These are phyloP conservation scores for Alternaria longipes DNA, from an alignment of 2,329 filamentous ascomycete species.

Conservation along the genomic window DNA sequence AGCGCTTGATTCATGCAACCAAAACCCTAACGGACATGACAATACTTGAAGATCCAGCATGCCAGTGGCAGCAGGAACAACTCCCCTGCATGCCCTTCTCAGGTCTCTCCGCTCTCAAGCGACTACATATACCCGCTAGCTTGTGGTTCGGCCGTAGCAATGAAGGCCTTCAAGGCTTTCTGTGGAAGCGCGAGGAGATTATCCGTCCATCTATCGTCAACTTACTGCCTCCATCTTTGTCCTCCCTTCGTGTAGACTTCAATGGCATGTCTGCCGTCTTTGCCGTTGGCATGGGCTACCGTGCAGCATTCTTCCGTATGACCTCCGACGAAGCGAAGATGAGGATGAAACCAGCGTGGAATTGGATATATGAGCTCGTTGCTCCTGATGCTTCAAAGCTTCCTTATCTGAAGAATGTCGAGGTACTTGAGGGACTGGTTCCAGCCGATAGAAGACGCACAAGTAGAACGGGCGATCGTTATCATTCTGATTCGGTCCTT, in stretches of 20 bases:
- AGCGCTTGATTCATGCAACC: no score
- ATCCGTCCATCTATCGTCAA: not conserved
- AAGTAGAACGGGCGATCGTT: not conserved
- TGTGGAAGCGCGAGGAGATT: not conserved
- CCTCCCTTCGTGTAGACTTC: not conserved
- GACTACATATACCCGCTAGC: not conserved
- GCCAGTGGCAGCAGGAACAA: not conserved
- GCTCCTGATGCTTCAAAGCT: not conserved
- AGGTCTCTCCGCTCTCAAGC: not conserved
- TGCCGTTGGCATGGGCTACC: not conserved
- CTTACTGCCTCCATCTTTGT: not conserved
- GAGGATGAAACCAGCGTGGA: not conserved
- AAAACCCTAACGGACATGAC: no score
- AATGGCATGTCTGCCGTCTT: not conserved
- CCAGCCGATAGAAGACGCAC: not conserved
- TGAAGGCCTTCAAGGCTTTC: not conserved
- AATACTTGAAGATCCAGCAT: no score
- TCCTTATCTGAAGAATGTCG: not conserved
- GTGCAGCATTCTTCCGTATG: not conserved
- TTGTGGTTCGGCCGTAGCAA: not conserved
- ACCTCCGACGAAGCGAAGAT: not conserved
- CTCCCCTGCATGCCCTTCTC: not conserved
- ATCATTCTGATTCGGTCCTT: not conserved
- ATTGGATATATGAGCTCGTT: not conserved
- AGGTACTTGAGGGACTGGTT: not conserved